Conservation (phyloP, 805 yeast species). For the Candida quercuum region DNA sequence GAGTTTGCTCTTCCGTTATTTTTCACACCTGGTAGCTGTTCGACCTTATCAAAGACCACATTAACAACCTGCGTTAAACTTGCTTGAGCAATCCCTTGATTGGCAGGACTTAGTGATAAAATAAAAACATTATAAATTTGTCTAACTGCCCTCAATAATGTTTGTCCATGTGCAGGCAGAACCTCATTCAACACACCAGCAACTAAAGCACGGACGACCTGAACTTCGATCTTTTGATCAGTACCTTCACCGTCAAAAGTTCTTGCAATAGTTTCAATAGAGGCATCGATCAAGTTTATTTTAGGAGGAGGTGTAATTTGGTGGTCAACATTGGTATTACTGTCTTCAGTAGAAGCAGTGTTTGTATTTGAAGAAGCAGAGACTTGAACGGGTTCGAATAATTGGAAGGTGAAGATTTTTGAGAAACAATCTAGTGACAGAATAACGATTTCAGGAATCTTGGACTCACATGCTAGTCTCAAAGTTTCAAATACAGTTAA, state of each 20-base stretch:
- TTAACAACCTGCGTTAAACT: constrained; percentile 86
- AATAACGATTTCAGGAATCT: constrained; percentile 58
- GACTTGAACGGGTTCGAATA: constrained; percentile 56
- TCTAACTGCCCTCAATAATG: constrained; percentile 83
- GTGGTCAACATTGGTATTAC: constrained; percentile 29
- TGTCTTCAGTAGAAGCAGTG: constrained; percentile 15
- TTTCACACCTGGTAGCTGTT: constrained; percentile 23
- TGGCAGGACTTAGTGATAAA: constrained; percentile 70
- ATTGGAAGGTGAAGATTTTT: constrained; percentile 81
- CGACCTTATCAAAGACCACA: constrained; percentile 74
- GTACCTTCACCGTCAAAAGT: constrained; percentile 93
- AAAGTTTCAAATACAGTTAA: constrained; percentile 71
- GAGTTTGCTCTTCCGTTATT: constrained; percentile 1
- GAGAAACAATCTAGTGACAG: constrained; percentile 81
- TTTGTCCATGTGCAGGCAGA: constrained; percentile 85
- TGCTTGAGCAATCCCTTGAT: constrained; percentile 94
- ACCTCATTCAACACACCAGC: constrained; percentile 80
- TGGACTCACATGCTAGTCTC: constrained; percentile 66
- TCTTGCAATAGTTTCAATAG: constrained; percentile 76
- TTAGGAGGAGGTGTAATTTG: constrained; percentile 50
- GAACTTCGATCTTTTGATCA: constrained; percentile 83
- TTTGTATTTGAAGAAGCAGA: constrained; percentile 37
- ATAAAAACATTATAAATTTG: constrained; percentile 92
- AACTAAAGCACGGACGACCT: constrained; percentile 86
- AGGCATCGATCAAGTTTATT: constrained; percentile 66